phyloP scores from a whole-genome alignment of 148 eudicot genomes.

The Arctostaphylos glauca region DNA sequence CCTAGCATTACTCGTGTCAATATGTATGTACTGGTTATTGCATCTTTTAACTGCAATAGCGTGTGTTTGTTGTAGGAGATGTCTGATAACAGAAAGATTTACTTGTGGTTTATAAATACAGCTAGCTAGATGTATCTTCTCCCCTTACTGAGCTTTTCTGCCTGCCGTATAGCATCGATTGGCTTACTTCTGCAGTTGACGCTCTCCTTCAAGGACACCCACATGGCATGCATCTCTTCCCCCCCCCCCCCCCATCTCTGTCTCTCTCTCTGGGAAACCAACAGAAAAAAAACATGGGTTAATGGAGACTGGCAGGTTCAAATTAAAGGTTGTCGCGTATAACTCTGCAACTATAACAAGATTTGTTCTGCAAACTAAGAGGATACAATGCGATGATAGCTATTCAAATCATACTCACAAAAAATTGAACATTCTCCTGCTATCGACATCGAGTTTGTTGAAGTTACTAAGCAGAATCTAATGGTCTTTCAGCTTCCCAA shows the following conservation, averaged over 20 bases:
- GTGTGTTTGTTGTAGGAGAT: neutral
- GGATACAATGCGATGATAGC: too few relatives aligned
- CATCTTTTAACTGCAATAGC: neutral
- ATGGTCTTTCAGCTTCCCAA: too few relatives aligned
- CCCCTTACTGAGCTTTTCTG: neutral
- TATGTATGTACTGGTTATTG: neutral
- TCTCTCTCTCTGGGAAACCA: neutral
- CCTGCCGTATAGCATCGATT: slow-evolving; percentile 11
- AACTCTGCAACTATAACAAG: neutral
- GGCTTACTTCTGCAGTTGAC: slow-evolving; percentile 26
- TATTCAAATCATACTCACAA: neutral
- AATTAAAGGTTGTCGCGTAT: neutral
- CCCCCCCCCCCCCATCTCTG: neutral
- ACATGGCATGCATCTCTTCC: slow-evolving; percentile 29
- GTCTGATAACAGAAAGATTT: too few relatives aligned
- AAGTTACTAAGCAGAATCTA: too few relatives aligned
- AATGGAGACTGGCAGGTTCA: neutral
- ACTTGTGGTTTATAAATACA: too few relatives aligned
- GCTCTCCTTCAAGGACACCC: slow-evolving; percentile 17
- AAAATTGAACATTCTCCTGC: neutral
- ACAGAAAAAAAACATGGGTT: neutral
- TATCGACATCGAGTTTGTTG: too few relatives aligned
- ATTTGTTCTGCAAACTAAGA: neutral
- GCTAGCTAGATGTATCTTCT: neutral
- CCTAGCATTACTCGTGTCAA: too few relatives aligned